Base-by-base conservation (phyloP, 2,329 filamentous ascomycete species). In the Penicillium thymicola region DNA sequence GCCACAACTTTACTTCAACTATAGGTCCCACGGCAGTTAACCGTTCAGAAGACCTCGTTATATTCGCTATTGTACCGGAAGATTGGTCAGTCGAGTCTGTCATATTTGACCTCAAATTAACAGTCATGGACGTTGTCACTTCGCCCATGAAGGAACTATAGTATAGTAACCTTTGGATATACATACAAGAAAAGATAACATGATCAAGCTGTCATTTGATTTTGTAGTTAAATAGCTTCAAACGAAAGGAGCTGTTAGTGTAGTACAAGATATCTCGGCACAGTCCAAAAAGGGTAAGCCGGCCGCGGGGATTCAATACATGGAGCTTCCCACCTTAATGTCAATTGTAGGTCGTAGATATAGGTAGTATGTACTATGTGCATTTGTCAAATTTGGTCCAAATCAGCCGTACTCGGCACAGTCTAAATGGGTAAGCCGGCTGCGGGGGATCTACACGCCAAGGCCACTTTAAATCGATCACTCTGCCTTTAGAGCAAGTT, bases 381-480 rank as follows among this genome's bases (percentile, higher is more conserved):
- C 30, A 32, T 11, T 32, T 32, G 30, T 13, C 30, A 13, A 30
- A 13, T 32, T 32, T 13, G 11, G 30, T 1, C 30, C 30, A 13
- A 32, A 13, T 32, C 30, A 4, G 30, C 30, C 5, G 5, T 32
- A 32, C 30, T 32, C 30, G 30, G 30, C 30, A 32, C 11, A 32
- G 11, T 32, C 11, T 13, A 32, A 32, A 34, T 3, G 6, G 32
- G 32, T 14, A 34, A 34, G 32, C 13, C 32, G 13, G 3, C 30
- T 2, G 30, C 32, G 18, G 18, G n/a, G 10, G 47, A 55, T 55
- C 47, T 51, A 23, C 47, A 51, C 7, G 53, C 53, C 53, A 55
- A 52, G 53, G 8, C 27, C 34, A 55, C 53, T 40, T 36, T 55
- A 55, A 51, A 34, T 45, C 14, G 9, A 16, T 9, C 16, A 32